These are phyloP conservation scores for Yamadazyma triangularis DNA, from an alignment of 1,139 yeast genomes.

Conservation along the genomic window DNA sequence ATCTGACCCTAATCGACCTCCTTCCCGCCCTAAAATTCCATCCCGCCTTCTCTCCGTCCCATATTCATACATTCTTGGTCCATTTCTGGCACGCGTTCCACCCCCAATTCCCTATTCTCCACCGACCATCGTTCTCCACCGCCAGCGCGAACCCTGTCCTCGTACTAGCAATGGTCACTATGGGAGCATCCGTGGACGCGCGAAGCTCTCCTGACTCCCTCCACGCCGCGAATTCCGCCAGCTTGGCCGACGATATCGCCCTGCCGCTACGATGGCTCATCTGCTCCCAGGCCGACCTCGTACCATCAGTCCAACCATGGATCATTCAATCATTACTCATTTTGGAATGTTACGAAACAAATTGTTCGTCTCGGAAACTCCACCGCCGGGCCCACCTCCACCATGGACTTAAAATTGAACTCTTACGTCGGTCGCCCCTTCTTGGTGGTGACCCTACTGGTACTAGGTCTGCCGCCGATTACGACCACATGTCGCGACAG, in stretches of 20 bases:
- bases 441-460: constrained; percentile 58
- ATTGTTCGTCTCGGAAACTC: constrained; percentile 36
- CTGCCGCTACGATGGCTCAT: constrained; percentile 61
- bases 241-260: constrained; percentile 40
- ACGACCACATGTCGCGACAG: too few species aligned
- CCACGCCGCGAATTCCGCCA: constrained; percentile 3
- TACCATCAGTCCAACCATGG: constrained; percentile 52
- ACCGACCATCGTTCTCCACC: constrained; percentile 55
- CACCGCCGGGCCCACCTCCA: constrained; percentile 71
- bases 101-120: constrained; percentile 55
- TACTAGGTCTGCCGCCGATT: constrained; percentile 11
- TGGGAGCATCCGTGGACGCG: constrained; percentile 41
- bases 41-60: not conserved
- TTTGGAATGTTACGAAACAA: constrained; percentile 57
- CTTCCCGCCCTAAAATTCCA: too few species aligned
- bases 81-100: constrained; percentile 53
- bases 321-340: constrained; percentile 57
- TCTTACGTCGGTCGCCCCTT: constrained; percentile 64
- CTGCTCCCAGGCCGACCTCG: constrained; percentile 49
- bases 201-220: constrained; percentile 7
- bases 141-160: constrained; percentile 47
- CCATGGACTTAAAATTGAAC: constrained; percentile 67
- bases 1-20: too few species aligned
- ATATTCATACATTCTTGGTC: constrained; percentile 21
- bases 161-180: constrained; percentile 49